Evolutionary conservation across 805 yeast species (phyloP), one percentile per base, ranked within the genome.

Genomic region (Saturnispora zaruensis): DNA sequence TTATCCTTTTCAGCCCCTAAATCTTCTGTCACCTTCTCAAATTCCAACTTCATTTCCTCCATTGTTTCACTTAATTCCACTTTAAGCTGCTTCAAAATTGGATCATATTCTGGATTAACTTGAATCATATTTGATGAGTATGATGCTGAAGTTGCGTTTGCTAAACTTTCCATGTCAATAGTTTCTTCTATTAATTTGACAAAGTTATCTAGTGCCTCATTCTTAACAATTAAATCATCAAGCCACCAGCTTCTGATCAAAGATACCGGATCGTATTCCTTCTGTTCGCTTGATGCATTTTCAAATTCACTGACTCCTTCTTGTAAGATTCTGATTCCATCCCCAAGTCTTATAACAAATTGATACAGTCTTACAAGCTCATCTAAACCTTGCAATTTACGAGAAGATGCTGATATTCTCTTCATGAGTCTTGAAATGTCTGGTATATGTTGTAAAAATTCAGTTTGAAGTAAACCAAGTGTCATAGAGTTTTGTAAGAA

Each of bases 131-230:
- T 54, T 1, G 57, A 46, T 7, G 55, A 53, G 21, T 59, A 51
- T 2, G 59, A 50, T 1, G 66, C 69, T 20, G 70, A 66, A 53
- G 93, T 95, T 48, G 87, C 87, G 42, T 82, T 75, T 43, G 86
- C 90, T 51, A 88, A 73, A 2, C 95, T 89, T 20, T 84, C 79
- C 44, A 93, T 71, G 62, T 93, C 99, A 24, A 93, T 82, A 0
- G 98, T 90, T 2, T 95, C 84, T 64, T 93, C 97, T 8, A 93
- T 90, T 62, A 93, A 73, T 61, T 88, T 96, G 63, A 85, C 84
- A 38, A 84, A 76, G 57, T 86, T 88, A 16, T 67, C 62, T 46
- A 93, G 70, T 1, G 84, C 77, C 3, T 63, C 66, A 36, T 74
- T 67, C 47, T 73, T 68, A 25, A 74, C 73, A 14, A 66, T 59